Base-by-base conservation (phyloP, 495 filamentous ascomycete species). In the Lophiostoma macrostomum region DNA sequence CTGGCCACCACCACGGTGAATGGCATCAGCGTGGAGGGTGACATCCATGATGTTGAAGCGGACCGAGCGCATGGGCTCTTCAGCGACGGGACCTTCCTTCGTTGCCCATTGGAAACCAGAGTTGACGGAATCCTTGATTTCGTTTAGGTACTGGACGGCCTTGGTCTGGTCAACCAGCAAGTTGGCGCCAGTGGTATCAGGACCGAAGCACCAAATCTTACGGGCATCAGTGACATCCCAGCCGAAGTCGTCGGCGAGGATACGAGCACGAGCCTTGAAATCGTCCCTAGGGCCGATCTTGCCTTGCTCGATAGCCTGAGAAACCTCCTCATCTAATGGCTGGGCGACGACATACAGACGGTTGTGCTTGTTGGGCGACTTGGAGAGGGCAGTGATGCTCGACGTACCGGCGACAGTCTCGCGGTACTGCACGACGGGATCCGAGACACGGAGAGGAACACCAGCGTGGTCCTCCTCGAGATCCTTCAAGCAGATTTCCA, bases 311-410 rank as follows among this genome's bases (percentile, higher is more conserved):
- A 99, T 99, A 67, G 85, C 87, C 64, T 82, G 83, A 55, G 87
- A 78, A 44, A 97, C 85, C 56, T 96, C 93, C 78, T 99, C 93
- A 8, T 79, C 82, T 34, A 99, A 76, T 52, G 93, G 94, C 74
- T 88, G 71, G 53, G 93, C 93, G 67, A 80, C 83, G 71, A 99
- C 80, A 80, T 97, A 99, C 14, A 99, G 81, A 85, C 93, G 90
- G 78, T 99, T 99, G 86, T 99, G 93, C 88, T 99, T 99, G 83
- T 99, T 99, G 74, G 93, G 93, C 10, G 93, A 99, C 81, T 99
- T 99, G 67, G 93, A 99, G 55, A 99, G 80, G 50, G 93, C 93
- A 68, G 90, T 96, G 60, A 97, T 97, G 78, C 83, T 87, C 43
- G 91, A 96, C 56, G 74, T 76, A 56, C 42, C 81, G 58, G 74